Evolutionary conservation across 2,329 filamentous ascomycete species (phyloP), one percentile per base, ranked within the genome.

Genomic region (Colletotrichum sojae): DNA sequence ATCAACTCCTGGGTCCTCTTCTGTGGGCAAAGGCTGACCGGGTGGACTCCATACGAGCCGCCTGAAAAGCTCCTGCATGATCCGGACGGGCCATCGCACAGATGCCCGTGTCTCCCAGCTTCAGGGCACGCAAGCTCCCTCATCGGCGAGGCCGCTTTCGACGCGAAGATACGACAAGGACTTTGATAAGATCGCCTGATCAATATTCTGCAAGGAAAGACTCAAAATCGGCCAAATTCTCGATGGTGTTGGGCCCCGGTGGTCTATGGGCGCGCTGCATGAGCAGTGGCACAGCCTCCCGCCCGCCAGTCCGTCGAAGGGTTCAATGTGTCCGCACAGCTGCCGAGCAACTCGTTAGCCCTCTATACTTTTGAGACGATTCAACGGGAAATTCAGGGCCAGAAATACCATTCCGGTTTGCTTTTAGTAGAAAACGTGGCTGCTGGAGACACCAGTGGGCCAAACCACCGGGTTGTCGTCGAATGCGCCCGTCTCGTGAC

Each of bases 261-360:
- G 40, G 46, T 20, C 46, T 49, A 15, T 46, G 16, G n/a, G 46
- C 46, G 22, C 27, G 22, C 18, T 54, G 20, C 27, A 12, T 31
- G 55, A 22, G 18, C 6, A 12, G 49, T 43, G 36, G 58, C 64
- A 57, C 45, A 63, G 43, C 45, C 58, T 67, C 58, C 52, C 36
- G 52, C 16, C 27, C 8, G 45, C 18, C 40, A 45, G 13, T 39
- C 43, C 8, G 31, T 25, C 27, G n/a, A 36, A 40, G 49, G 51
- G 51, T 43, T 61, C 16, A 52, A 31, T 53, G 36, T 18, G n/a
- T 53, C 22, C 59, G 25, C 57, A 60, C 27, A 22, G 56, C 56
- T 60, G 13, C 40, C 18, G 16, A 46, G 6, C 46, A 36, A 48
- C 22, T 18, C 15, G 43, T 56, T 58, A 58, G 61, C 61, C n/a